A percentile compares a stretch with the other conserved stretches of the same genome.
These are phyloP conservation scores for Starmerella lactis-condensi DNA, from an alignment of 805 yeast genomes.

Conservation along the genomic window DNA sequence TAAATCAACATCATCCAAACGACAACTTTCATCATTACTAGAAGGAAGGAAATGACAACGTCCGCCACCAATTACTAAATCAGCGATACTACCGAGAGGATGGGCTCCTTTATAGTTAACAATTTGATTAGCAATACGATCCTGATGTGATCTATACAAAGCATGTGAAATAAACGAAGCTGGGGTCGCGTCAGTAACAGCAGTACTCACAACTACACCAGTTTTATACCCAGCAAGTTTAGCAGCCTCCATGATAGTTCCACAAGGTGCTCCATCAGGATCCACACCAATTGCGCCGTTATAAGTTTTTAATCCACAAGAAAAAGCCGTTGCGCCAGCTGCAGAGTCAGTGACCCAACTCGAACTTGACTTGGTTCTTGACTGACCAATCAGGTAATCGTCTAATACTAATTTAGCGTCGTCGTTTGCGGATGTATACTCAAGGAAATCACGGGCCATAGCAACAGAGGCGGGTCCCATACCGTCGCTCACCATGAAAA, in stretches of 20 bases:
- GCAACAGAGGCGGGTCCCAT: constrained; percentile 83
- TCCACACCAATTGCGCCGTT: constrained; percentile 86
- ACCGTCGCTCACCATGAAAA: constrained; percentile 86
- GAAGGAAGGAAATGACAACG: constrained; percentile 59
- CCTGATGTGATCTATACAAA: constrained; percentile 57
- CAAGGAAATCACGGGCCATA: constrained; percentile 57
- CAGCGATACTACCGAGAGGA: constrained; percentile 66
- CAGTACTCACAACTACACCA: constrained; percentile 81
- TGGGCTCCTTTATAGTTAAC: constrained; percentile 40
- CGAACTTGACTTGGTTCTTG: constrained; percentile 61
- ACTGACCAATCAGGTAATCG: constrained; percentile 55
- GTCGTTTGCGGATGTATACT: constrained; percentile 30
- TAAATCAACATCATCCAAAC: constrained; percentile 52
- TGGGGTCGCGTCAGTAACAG: constrained; percentile 89
- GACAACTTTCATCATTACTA: constrained; percentile 38
- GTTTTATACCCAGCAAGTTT: constrained; percentile 64
- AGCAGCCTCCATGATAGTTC: constrained; percentile 74
- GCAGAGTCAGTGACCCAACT: constrained; percentile 86
- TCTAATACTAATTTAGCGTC: constrained; percentile 47
- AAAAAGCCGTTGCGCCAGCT: constrained; percentile 90
- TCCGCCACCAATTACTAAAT: constrained; percentile 75
- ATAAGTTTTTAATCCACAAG: constrained; percentile 66
- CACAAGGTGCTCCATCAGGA: constrained; percentile 54
- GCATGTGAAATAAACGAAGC: constrained; percentile 76
- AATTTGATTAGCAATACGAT: constrained; percentile 72